These are phyloP conservation scores for Corylus avellana DNA, from an alignment of 306 rosid genomes.

Conservation along the genomic window DNA sequence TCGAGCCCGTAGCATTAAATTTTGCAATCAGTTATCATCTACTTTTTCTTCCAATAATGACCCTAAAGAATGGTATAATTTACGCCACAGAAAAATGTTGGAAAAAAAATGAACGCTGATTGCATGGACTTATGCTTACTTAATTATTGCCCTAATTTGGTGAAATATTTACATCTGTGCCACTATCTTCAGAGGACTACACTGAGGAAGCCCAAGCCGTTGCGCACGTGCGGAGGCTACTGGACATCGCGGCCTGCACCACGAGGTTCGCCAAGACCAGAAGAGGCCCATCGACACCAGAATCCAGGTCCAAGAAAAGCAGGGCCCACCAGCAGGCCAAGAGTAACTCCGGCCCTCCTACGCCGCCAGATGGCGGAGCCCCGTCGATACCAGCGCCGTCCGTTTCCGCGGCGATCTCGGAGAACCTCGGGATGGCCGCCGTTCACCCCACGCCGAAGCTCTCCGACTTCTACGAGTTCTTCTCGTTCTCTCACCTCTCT, in stretches of 20 bases:
- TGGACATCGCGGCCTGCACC: conserved; percentile 84
- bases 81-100: too few relatives aligned
- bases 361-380: conserved; percentile 48
- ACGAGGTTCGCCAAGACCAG: conserved; percentile 68
- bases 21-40: too few relatives aligned
- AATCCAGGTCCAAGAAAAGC: conserved; percentile 65
- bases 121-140: too few relatives aligned
- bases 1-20: background rate
- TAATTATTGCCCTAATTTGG: background rate
- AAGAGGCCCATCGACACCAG: conserved; percentile 47
- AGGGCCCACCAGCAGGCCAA: conserved; percentile 37
- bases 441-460: conserved; percentile 91
- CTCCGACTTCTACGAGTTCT: conserved; percentile 90
- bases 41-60: too few relatives aligned
- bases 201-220: conserved; percentile 48
- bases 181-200: conserved; percentile 57
- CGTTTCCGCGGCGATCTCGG: conserved; percentile 56
- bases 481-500: conserved; percentile 69
- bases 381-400: conserved; percentile 40
- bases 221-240: conserved; percentile 76
- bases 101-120: too few relatives aligned
- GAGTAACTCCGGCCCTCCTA: conserved; percentile 39
- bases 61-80: too few relatives aligned
- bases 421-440: conserved; percentile 76
- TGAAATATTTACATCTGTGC: background rate